Percentiles rank a stretch among this genome's conserved stretches.
These are phyloP conservation scores for Schizonepeta tenuifolia DNA, from an alignment of 257 asterid species.

Conservation along the genomic window DNA sequence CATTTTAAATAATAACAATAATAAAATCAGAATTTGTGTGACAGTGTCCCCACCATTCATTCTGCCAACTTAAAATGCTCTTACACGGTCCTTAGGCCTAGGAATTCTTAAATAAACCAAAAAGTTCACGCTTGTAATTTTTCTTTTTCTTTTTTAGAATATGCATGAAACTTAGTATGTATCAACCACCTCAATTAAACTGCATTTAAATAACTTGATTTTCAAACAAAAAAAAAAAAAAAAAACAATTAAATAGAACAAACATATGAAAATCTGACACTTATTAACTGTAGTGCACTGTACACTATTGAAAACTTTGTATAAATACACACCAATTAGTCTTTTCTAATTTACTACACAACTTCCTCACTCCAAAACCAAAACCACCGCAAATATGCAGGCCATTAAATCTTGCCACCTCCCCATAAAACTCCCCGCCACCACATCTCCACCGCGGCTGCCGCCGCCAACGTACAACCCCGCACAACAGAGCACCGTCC, in stretches of 20 bases:
- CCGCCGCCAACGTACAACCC: conserved; percentile 50
- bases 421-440: conserved; percentile 51
- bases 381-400: conserved; percentile 56
- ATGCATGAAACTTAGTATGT: conserved; percentile 14
- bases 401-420: conserved; percentile 71
- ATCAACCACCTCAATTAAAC: background rate
- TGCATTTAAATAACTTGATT: too few relatives aligned
- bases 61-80: conserved; percentile 27
- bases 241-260: background rate
- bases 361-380: background rate
- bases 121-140: conserved; percentile 32
- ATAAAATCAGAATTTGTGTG: conserved; percentile 36
- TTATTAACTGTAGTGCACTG: background rate
- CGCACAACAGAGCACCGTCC: conserved; percentile 43
- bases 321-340: background rate
- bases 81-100: conserved; percentile 15
- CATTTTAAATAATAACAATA: background rate
- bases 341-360: background rate
- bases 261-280: background rate
- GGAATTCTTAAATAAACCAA: conserved; percentile 32
- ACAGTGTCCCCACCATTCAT: conserved; percentile 46
- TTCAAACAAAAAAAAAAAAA: too few relatives aligned
- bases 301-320: background rate
- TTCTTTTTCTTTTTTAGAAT: too few relatives aligned
- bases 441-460: conserved; percentile 43